Evolutionary conservation across 192 early-diverging fungal species (phyloP).

Genomic region (Backusella mclennaniae): DNA sequence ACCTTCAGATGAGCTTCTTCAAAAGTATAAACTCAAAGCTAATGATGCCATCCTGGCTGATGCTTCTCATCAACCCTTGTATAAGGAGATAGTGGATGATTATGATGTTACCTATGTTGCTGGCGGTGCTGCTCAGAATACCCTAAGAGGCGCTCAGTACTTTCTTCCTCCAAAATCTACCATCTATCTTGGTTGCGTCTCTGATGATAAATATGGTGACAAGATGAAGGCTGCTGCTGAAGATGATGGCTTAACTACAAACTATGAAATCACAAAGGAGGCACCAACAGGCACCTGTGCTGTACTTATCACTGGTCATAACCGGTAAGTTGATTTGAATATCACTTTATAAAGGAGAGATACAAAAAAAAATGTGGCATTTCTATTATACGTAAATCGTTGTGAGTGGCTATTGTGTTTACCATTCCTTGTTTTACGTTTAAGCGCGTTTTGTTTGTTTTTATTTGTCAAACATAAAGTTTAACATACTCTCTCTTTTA

Average conservation of each 20-base stretch:
- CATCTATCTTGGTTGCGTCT: slow-evolving; percentile 90
- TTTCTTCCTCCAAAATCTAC: slow-evolving; percentile 83
- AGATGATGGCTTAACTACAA: slow-evolving; percentile 81
- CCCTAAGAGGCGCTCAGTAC: slow-evolving; percentile 84
- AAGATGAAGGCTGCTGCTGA: slow-evolving; percentile 73
- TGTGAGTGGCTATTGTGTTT: not conserved
- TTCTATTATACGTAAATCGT: not conserved
- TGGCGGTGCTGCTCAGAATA: slow-evolving; percentile 96
- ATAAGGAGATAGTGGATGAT: slow-evolving; percentile 74
- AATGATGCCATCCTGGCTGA: slow-evolving; percentile 96
- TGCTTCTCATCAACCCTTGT: slow-evolving; percentile 82
- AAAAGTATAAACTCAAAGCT: slow-evolving; percentile 82
- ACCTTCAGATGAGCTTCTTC: slow-evolving; percentile 68
- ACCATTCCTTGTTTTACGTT: not conserved
- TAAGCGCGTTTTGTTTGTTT: not conserved
- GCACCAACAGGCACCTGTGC: slow-evolving; percentile 94
- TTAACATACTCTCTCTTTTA: not conserved
- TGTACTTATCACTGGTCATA: slow-evolving; percentile 85
- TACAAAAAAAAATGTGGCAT: not conserved
- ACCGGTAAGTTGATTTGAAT: slow-evolving; percentile 38
- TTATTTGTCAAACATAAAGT: not conserved
- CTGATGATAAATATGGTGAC: slow-evolving; percentile 80
- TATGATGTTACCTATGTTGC: slow-evolving; percentile 82
- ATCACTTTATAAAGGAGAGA: not conserved
- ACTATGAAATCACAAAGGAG: slow-evolving; percentile 77